A percentile compares a stretch with the other conserved stretches of the same genome.
phyloP scores from a whole-genome alignment of 2,329 filamentous ascomycete genomes.

The Trichophyton simii region DNA sequence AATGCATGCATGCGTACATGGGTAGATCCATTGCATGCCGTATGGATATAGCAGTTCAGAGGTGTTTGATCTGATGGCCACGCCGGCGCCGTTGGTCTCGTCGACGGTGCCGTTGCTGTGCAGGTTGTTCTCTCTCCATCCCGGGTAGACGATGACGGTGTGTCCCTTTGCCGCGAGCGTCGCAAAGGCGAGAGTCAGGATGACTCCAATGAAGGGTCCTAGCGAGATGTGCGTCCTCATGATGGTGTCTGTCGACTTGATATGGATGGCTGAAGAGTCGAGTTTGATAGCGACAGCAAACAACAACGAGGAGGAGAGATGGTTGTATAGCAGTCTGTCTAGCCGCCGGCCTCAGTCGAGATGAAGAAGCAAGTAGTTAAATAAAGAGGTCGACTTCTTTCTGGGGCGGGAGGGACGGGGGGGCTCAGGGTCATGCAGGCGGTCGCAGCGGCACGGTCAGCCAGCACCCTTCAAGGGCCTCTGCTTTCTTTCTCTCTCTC shows the following conservation, averaged over 20 bases:
- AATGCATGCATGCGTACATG: constrained; percentile 51
- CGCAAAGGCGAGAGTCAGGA: constrained; percentile 25
- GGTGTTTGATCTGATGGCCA: constrained; percentile 31
- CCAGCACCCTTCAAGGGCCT: background rate
- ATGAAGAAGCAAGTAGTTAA: background rate
- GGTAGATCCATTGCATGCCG: constrained; percentile 92
- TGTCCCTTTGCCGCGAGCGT: constrained; percentile 42
- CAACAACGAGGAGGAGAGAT: background rate
- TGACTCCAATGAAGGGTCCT: constrained; percentile 19
- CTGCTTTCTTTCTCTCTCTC: background rate
- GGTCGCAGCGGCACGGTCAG: background rate
- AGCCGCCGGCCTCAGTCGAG: background rate
- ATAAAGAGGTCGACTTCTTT: background rate
- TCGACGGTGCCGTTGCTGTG: constrained; percentile 54
- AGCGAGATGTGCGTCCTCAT: constrained; percentile 21
- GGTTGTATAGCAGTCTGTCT: background rate
- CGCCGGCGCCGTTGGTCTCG: constrained; percentile 34
- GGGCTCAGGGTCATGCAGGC: background rate
- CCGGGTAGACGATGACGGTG: constrained; percentile 74
- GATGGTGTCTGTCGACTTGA: constrained; percentile 7
- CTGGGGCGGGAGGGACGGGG: background rate
- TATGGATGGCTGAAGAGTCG: background rate
- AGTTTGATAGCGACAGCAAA: too few relatives aligned
- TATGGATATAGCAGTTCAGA: constrained; percentile 53
- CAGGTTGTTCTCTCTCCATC: constrained; percentile 77